A percentile compares a stretch with the other conserved stretches of the same genome.
Conservation (phyloP, 139 green algal species). For the Spirogloea muscicola region DNA sequence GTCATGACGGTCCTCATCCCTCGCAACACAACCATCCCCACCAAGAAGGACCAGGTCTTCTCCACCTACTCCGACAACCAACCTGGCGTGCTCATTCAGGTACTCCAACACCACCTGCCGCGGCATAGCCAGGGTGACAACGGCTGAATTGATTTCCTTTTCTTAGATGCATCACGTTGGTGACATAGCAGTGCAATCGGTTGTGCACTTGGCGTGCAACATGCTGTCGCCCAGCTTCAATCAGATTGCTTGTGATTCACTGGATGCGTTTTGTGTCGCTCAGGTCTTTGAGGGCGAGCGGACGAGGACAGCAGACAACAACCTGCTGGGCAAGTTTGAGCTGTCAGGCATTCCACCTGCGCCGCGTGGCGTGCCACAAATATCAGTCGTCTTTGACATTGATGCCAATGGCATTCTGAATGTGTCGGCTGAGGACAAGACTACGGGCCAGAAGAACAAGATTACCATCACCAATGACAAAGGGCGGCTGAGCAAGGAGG, state of each 20-base stretch:
- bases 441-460: conserved; percentile 91
- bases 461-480: conserved; percentile 99
- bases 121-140: conserved; percentile 87
- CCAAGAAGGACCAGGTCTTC: conserved; percentile 99
- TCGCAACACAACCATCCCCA: conserved; percentile 97
- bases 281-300: conserved; percentile 87
- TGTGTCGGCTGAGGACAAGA: conserved; percentile 94
- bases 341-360: conserved; percentile 94
- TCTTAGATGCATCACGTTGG: conserved; percentile 10
- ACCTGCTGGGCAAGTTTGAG: conserved; percentile 98
- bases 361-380: conserved; percentile 93
- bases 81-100: conserved; percentile 92
- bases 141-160: conserved; percentile 80
- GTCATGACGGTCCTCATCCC: conserved; percentile 91
- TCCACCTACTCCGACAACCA: conserved; percentile 99
- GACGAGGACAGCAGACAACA: conserved; percentile 88
- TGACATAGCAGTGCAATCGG: not conserved
- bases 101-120: conserved; percentile 78
- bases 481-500: conserved; percentile 93
- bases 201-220: no score
- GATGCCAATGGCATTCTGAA: conserved; percentile 99
- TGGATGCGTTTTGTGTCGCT: no score
- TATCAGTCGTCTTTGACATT: conserved; percentile 97
- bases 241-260: not conserved
- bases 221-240: no score